Evolutionary conservation across 1,139 yeast genomes (phyloP).

Genomic region (Saccharomycopsis crataegensis): DNA sequence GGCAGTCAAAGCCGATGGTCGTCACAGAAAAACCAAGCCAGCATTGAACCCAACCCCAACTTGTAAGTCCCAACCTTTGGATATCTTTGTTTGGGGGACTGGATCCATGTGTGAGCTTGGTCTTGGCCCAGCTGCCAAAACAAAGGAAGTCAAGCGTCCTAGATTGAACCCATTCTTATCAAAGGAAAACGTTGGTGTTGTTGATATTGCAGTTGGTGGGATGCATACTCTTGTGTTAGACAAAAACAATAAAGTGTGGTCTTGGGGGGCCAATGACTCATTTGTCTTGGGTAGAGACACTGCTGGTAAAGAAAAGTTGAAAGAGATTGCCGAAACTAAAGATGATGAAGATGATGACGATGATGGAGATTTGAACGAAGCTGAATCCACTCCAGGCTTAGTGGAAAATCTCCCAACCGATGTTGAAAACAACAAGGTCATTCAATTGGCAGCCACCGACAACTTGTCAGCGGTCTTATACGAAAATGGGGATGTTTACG

Average conservation of each 20-base stretch:
- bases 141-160: conserved; percentile 92
- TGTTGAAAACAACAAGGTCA: conserved; percentile 37
- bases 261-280: conserved; percentile 97
- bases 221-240: conserved; percentile 89
- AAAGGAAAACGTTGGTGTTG: conserved; percentile 55
- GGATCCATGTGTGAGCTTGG: conserved; percentile 98
- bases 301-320: conserved; percentile 48
- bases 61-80: conserved; percentile 44
- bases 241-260: conserved; percentile 68
- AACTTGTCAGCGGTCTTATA: conserved; percentile 77
- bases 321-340: conserved; percentile 52
- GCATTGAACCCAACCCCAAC: conserved; percentile 27
- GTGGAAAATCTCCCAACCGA: conserved; percentile 63
- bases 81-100: conserved; percentile 89
- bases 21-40: conserved; percentile 11
- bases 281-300: conserved; percentile 92
- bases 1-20: background rate
- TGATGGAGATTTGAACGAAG: conserved; percentile 77
- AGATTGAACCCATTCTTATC: conserved; percentile 74
- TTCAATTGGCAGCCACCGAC: conserved; percentile 89
- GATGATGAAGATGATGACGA: conserved; percentile 46
- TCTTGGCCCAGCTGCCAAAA: conserved; percentile 79
- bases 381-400: conserved; percentile 79
- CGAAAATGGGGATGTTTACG: conserved; percentile 81
- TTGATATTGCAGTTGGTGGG: conserved; percentile 90